phyloP scores from a whole-genome alignment of 2,329 filamentous ascomycete species.

The Microascus cirrosus region DNA sequence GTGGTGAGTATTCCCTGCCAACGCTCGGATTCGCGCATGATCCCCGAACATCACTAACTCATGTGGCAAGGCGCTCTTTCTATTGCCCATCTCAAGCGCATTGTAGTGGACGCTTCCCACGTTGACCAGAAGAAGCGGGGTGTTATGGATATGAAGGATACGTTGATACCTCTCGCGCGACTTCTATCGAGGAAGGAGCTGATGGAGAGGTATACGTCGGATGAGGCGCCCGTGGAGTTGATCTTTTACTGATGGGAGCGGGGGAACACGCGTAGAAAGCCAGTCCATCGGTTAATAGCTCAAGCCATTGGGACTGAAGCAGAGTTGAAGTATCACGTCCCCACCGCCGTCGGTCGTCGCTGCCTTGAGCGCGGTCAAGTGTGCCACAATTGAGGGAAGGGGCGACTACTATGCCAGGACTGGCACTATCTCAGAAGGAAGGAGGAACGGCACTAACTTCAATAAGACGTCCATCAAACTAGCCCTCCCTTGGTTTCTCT shows the following conservation, averaged over 20 bases:
- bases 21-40: neutral
- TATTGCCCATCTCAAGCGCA: constrained; percentile 58
- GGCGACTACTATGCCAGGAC: neutral
- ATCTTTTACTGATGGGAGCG: constrained; percentile 46
- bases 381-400: neutral
- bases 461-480: neutral
- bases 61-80: constrained; percentile 49
- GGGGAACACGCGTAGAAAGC: neutral
- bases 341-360: neutral
- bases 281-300: no score
- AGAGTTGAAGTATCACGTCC: no score
- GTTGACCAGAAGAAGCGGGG: constrained; percentile 92
- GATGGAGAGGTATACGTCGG: constrained; percentile 54
- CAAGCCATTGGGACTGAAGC: no score
- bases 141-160: constrained; percentile 91
- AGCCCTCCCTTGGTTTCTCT: neutral
- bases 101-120: constrained; percentile 85
- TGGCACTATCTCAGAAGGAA: neutral
- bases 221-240: constrained; percentile 46
- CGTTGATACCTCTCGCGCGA: constrained; percentile 66
- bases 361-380: neutral
- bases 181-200: constrained; percentile 63
- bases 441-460: neutral
- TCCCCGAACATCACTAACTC: neutral
- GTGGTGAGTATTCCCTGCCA: constrained; percentile 41